Conservation (phyloP, 257 asterid genomes). For the Solanum peruvianum region DNA sequence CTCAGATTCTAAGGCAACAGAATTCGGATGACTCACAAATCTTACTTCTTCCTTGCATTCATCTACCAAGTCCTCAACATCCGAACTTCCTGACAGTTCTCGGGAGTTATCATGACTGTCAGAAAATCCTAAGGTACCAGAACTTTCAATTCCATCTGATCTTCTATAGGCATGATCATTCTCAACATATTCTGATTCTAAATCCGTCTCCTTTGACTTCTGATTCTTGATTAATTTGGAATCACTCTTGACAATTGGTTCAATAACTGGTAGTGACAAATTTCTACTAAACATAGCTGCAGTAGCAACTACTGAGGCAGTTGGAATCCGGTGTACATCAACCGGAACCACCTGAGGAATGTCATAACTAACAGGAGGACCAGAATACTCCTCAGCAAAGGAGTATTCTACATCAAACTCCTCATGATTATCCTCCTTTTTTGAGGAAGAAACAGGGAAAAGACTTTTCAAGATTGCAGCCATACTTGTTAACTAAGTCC, state of each 20-base stretch:
- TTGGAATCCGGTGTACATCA: conserved; percentile 67
- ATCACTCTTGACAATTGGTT: conserved; percentile 50
- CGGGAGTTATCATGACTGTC: conserved; percentile 27
- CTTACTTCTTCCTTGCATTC: conserved; percentile 12
- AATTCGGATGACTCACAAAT: neutral
- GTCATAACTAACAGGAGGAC: conserved; percentile 65
- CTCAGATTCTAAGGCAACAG: conserved; percentile 9
- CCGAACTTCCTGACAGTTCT: conserved; percentile 47
- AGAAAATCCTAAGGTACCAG: conserved; percentile 57
- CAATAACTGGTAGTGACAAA: conserved; percentile 54
- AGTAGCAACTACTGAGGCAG: conserved; percentile 45
- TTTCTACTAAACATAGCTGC: conserved; percentile 11
- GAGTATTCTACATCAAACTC: conserved; percentile 58
- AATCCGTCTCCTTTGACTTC: conserved; percentile 7
- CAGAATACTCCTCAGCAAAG: conserved; percentile 71
- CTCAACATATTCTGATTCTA: neutral
- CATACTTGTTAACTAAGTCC: conserved; percentile 4
- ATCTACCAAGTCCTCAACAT: conserved; percentile 32
- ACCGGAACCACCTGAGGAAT: conserved; percentile 72
- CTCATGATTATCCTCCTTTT: conserved; percentile 6
- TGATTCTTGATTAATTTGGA: conserved; percentile 5
- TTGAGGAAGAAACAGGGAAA: conserved; percentile 16
- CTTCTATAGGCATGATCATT: conserved; percentile 1
- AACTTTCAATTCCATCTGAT: conserved; percentile 29
- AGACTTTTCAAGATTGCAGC: conserved; percentile 13